Evolutionary conservation across 495 filamentous ascomycete genomes (phyloP).

Genomic region (Polyplosphaeria fusca): DNA sequence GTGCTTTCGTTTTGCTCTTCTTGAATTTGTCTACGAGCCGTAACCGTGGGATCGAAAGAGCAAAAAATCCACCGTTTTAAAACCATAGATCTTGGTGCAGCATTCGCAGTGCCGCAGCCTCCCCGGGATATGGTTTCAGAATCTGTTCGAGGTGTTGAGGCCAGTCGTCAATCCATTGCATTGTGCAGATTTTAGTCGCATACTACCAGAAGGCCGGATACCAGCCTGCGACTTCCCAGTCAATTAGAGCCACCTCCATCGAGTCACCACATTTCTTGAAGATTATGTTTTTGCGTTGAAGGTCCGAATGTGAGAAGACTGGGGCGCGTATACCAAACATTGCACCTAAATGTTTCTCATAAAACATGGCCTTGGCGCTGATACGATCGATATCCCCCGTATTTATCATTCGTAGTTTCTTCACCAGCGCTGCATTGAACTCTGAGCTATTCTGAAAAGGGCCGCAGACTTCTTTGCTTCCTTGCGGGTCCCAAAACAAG

Average conservation of each 20-base stretch:
- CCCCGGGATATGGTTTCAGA: slow-evolving; percentile 2
- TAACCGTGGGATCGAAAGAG: no score
- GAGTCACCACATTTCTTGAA: slow-evolving; percentile 1
- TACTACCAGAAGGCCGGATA: slow-evolving; percentile 17
- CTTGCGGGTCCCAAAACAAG: slow-evolving; percentile 4
- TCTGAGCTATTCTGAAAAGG: slow-evolving; percentile 12
- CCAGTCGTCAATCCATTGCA: slow-evolving; percentile 18
- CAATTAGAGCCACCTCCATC: slow-evolving; percentile 10
- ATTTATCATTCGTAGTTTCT: slow-evolving; percentile 3
- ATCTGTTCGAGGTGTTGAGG: slow-evolving; percentile 16
- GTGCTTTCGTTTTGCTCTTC: no score
- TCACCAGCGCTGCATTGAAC: slow-evolving; percentile 5
- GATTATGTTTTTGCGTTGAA: slow-evolving; percentile 16
- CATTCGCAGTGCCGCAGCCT: slow-evolving; percentile 17
- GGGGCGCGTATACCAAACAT: slow-evolving; percentile 1
- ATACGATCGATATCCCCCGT: not conserved
- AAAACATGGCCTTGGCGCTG: slow-evolving; percentile 4
- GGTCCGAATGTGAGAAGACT: slow-evolving; percentile 7
- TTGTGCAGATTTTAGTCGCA: slow-evolving; percentile 5
- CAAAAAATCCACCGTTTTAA: no score
- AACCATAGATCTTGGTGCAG: slow-evolving; percentile 18
- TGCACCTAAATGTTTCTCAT: slow-evolving; percentile 4
- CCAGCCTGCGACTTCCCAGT: slow-evolving; percentile 18
- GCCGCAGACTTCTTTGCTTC: slow-evolving; percentile 5
- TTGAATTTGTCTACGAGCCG: no score